Evolutionary conservation across 2,329 filamentous ascomycete species (phyloP).

Genomic region (Aphanocladium album): DNA sequence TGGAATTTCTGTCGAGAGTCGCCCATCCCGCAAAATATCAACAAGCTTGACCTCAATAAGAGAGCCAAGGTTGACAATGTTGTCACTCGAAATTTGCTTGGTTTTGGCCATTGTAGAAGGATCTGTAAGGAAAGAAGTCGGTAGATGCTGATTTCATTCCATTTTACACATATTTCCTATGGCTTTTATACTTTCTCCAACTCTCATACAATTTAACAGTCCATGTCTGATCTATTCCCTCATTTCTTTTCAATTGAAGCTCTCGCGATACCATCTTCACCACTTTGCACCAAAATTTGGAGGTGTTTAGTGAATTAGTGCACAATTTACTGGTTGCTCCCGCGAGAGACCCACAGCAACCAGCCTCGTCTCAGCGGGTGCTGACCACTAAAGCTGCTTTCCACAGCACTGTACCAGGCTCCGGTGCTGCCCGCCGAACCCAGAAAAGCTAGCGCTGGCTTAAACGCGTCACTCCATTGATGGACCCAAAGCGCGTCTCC

Average conservation of each 20-base stretch:
- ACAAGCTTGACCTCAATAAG: neutral
- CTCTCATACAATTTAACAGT: neutral
- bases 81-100: neutral
- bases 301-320: slow-evolving; percentile 5
- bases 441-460: neutral
- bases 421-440: neutral
- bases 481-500: neutral
- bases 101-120: neutral
- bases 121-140: neutral
- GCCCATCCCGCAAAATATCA: neutral
- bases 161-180: neutral
- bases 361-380: neutral
- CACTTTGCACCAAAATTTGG: neutral
- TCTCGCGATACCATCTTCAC: neutral
- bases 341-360: neutral
- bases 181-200: neutral
- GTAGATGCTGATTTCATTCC: neutral
- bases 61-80: neutral
- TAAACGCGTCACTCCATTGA: slow-evolving; percentile 1
- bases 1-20: neutral
- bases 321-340: neutral
- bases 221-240: neutral
- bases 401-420: neutral
- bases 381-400: neutral
- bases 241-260: neutral